Base-by-base conservation (phyloP, 1,139 yeast species). In the Pichia kudriavzevii region DNA sequence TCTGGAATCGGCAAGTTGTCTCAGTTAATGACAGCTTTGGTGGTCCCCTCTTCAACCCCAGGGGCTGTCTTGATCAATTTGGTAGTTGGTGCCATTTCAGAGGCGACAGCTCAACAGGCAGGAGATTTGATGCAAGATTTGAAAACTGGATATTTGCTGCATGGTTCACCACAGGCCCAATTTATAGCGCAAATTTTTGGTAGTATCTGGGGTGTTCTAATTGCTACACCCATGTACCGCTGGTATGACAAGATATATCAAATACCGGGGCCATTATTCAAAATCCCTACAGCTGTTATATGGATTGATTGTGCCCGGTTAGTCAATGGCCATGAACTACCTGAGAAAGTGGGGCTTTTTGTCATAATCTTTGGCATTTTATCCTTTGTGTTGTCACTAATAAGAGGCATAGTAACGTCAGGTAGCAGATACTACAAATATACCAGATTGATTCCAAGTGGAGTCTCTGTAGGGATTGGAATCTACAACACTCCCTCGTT, bases 41-140 rank as follows among this genome's bases (percentile, higher is more conserved):
- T 88, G 5, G 68, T 87, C n/a, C 94, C 96, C 1, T 82, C 79
- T 43, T 17, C 34, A 2, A 30, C 34, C 21, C 94, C 94, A 1
- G 87, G 93, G 2, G 75, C 84, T 12, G 82, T 91, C 4, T 63
- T 91, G 26, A 77, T 87, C 33, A 91, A 91, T 54, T 64, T 91
- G 36, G 79, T 91, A 3, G 95, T 97, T 3, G 98, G 98, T 12
- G 97, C 95, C 7, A 79, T 91, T 22, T 94, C 97, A 1, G 98
- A 91, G 60, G 97, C 98, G 1, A 97, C 98, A 7, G 96, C 98
- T 2, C 97, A 91, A 59, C 98, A 91, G 59, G 96, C 97, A 1
- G 98, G 98, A 12, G 98, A 91, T 60, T 66, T 91, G 52, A 84
- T 88, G 95, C 97, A 91, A 64, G 98, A 91, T 59, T 66, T 88